Evolutionary conservation across 1,284 basidiomycete species (phyloP), one percentile per base, ranked within the genome.

Genomic region (Tilletia indica): DNA sequence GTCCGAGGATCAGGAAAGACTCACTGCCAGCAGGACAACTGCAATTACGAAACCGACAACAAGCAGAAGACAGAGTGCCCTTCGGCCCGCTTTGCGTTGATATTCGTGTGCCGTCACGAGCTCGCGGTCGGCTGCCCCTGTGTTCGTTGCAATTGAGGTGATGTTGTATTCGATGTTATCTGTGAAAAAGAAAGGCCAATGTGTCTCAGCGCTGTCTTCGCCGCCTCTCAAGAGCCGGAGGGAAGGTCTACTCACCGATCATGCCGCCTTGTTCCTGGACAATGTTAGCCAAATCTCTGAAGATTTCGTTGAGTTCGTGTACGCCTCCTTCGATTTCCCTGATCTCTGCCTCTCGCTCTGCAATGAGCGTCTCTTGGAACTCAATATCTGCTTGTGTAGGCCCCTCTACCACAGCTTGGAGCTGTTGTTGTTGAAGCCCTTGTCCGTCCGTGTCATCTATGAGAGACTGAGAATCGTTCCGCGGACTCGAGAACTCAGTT

Each of bases 81-180:
- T 87, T 51, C 91, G 89, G 1, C 95, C 96, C 2, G 97, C 95
- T 85, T 91, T 96, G 68, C 94, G 89, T 86, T 99, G 97, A 84
- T 98, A 97, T 45, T 94, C 93, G 75, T 93, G 91, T 1, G 97
- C 97, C 12, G 91, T 92, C 1, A 89, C 90, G 63, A 99, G 88
- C 84, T 99, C 94, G 73, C 92, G 89, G 4, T 93, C 90, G 11
- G 95, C 97, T 47, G 90, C 90, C 1, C 89, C 87, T 0, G 93
- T 95, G 83, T 98, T 92, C 16, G 89, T 89, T 0, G 92, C 91
- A 63, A 98, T 92, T 0, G 90, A 91, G 25, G 90, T 91, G 61
- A 99, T 91, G 82, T 99, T 99, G 73, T 91, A 91, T 84, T 97
- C 94, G 82, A 99, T 97, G 81, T 97, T 97, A 83, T 99, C 96